phyloP scores from a whole-genome alignment of 805 yeast genomes.

The Candida quercuum region DNA sequence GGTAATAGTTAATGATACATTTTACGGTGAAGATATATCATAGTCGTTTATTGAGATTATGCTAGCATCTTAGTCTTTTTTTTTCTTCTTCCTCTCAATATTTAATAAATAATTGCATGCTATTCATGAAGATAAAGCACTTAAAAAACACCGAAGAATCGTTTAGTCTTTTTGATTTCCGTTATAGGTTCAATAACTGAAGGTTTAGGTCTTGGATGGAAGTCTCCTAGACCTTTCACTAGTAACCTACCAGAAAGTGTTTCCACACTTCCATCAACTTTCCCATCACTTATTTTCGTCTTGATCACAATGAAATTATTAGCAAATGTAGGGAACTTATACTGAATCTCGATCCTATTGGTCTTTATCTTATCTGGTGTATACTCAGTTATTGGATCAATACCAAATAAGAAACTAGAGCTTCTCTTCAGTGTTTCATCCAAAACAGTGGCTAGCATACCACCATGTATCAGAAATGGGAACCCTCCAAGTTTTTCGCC shows the following conservation, averaged over 20 bases:
- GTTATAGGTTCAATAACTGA: neutral
- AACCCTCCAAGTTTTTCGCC: slow-evolving; percentile 81
- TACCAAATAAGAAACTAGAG: slow-evolving; percentile 33
- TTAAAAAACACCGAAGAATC: neutral
- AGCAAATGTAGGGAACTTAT: slow-evolving; percentile 70
- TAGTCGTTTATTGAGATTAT: neutral
- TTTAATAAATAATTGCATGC: no score
- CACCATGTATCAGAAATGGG: slow-evolving; percentile 87
- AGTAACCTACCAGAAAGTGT: slow-evolving; percentile 46
- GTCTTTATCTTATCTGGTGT: slow-evolving; percentile 39
- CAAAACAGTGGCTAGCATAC: slow-evolving; percentile 72
- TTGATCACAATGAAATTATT: slow-evolving; percentile 69
- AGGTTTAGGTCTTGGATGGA: slow-evolving; percentile 20
- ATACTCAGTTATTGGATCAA: slow-evolving; percentile 30
- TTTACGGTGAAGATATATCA: slow-evolving; percentile 9
- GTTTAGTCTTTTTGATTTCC: slow-evolving; percentile 1
- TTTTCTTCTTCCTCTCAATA: no score
- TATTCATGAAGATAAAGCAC: no score
- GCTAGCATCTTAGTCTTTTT: no score
- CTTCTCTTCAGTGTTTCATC: slow-evolving; percentile 69
- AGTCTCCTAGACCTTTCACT: slow-evolving; percentile 51
- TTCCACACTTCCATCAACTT: slow-evolving; percentile 48
- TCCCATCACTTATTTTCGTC: slow-evolving; percentile 37
- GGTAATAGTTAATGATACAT: slow-evolving; percentile 38
- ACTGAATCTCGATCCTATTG: slow-evolving; percentile 42